Conservation (phyloP, 345 rosid genomes). For the Citrus glauca region DNA sequence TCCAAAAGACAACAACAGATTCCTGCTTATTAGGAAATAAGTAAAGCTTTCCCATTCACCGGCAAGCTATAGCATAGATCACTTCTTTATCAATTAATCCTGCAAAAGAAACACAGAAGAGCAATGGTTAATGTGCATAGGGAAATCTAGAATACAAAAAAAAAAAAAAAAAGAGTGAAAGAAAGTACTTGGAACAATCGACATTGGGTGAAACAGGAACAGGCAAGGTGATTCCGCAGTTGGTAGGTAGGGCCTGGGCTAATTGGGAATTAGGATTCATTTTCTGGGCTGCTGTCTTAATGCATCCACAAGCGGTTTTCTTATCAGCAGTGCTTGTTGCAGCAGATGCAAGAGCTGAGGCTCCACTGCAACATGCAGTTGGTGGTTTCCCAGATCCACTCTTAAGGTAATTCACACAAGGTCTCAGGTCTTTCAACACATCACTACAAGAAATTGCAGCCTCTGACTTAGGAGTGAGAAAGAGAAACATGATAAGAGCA, state of each 20-base stretch:
- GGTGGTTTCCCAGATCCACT: slow-evolving; percentile 32
- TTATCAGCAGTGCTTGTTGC: slow-evolving; percentile 23
- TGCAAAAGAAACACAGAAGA: not conserved
- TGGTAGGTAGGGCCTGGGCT: slow-evolving; percentile 31
- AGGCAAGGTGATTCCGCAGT: slow-evolving; percentile 35
- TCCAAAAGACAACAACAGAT: not conserved
- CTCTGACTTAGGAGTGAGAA: slow-evolving; percentile 15
- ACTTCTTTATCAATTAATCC: slow-evolving; percentile 1
- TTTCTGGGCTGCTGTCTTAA: slow-evolving; percentile 28
- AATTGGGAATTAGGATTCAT: slow-evolving; percentile 23
- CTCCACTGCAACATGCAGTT: slow-evolving; percentile 33
- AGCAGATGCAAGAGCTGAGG: slow-evolving; percentile 25
- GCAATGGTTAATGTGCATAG: not conserved
- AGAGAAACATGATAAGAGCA: slow-evolving; percentile 13
- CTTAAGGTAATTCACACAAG: slow-evolving; percentile 29
- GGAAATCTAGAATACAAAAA: not conserved
- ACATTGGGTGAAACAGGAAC: slow-evolving; percentile 23
- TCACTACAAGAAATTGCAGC: slow-evolving; percentile 31
- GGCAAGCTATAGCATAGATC: not conserved
- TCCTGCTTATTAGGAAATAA: slow-evolving; percentile 2
- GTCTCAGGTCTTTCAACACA: slow-evolving; percentile 27
- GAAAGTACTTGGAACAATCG: slow-evolving; percentile 32
- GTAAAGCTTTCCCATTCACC: not conserved
- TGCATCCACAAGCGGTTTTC: slow-evolving; percentile 33
- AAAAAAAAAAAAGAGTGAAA: not conserved